phyloP scores from a whole-genome alignment of 306 rosid species.

The Casuarina cunninghamiana region DNA sequence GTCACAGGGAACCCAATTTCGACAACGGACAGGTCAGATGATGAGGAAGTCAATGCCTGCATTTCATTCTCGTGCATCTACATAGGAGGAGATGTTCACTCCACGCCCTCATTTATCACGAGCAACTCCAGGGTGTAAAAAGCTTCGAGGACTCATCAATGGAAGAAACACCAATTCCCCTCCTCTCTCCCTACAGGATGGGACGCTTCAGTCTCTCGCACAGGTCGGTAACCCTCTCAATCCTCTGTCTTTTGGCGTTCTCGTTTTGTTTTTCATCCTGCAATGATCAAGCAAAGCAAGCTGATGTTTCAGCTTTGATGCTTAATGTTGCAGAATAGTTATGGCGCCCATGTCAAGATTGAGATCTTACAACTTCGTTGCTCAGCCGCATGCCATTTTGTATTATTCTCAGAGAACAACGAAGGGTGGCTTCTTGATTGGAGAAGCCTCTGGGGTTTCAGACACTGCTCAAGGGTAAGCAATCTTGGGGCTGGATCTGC shows the following conservation, averaged over 20 bases:
- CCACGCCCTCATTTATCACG: too few species aligned
- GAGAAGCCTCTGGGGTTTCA: conserved; percentile 52
- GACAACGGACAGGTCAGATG: too few species aligned
- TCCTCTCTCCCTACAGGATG: conserved; percentile 67
- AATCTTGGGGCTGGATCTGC: not conserved
- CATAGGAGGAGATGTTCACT: too few species aligned
- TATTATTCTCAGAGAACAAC: conserved; percentile 53
- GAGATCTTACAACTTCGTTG: conserved; percentile 43
- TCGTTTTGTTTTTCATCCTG: not conserved
- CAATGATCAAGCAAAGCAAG: not conserved
- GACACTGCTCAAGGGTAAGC: conserved; percentile 53
- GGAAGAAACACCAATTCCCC: conserved; percentile 21
- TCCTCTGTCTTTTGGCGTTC: too few species aligned
- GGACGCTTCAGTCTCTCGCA: conserved; percentile 70
- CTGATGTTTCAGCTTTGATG: not conserved
- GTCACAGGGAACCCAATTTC: too few species aligned
- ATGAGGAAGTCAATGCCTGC: too few species aligned
- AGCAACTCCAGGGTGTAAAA: too few species aligned
- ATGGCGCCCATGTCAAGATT: conserved; percentile 48
- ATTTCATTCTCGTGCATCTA: too few species aligned
- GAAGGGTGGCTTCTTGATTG: conserved; percentile 45
- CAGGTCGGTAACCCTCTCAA: conserved; percentile 41
- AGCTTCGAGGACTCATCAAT: not conserved
- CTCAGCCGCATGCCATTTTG: conserved; percentile 49
- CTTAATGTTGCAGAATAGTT: conserved; percentile 28